Evolutionary conservation across 2,329 filamentous ascomycete genomes (phyloP).

Genomic region (Arthrobotrys sinensis): DNA sequence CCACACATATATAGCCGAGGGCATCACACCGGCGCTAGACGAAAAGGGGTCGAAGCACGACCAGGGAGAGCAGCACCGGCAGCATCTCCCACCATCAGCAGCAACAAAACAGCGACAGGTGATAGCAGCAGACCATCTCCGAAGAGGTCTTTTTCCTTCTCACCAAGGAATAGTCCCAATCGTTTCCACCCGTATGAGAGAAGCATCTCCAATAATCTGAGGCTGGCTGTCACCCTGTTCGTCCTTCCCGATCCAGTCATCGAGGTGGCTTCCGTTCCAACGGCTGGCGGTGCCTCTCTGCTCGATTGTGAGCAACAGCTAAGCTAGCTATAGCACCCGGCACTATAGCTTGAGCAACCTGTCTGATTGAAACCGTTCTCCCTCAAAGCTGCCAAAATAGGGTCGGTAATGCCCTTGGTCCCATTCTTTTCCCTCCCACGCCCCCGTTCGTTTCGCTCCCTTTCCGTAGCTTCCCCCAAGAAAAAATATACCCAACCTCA

Average conservation of each 20-base stretch:
- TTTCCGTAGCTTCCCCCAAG: slow-evolving; percentile 8
- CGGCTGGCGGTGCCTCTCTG: slow-evolving; percentile 25
- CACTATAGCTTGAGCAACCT: slow-evolving; percentile 35
- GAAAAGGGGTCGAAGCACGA: slow-evolving; percentile 31
- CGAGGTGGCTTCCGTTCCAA: slow-evolving; percentile 18
- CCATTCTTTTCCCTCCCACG: slow-evolving; percentile 11
- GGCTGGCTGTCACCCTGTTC: slow-evolving; percentile 25
- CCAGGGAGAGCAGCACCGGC: slow-evolving; percentile 18
- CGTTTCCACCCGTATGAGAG: background rate
- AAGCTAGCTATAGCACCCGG: slow-evolving; percentile 32
- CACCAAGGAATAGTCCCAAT: background rate
- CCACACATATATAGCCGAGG: slow-evolving; percentile 46
- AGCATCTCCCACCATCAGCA: slow-evolving; percentile 1
- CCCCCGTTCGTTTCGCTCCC: slow-evolving; percentile 26
- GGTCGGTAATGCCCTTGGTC: slow-evolving; percentile 43
- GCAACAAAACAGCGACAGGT: background rate
- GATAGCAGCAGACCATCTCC: background rate
- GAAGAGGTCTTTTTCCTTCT: background rate
- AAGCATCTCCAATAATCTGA: slow-evolving; percentile 21
- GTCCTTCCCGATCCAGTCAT: slow-evolving; percentile 29
- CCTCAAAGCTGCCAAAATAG: slow-evolving; percentile 57
- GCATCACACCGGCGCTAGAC: slow-evolving; percentile 37
- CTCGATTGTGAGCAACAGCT: slow-evolving; percentile 14
- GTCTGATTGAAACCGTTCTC: slow-evolving; percentile 30
- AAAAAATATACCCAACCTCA: slow-evolving; percentile 2